Evolutionary conservation across 257 asterid genomes (phyloP).

Genomic region (Scutellaria galericulata): DNA sequence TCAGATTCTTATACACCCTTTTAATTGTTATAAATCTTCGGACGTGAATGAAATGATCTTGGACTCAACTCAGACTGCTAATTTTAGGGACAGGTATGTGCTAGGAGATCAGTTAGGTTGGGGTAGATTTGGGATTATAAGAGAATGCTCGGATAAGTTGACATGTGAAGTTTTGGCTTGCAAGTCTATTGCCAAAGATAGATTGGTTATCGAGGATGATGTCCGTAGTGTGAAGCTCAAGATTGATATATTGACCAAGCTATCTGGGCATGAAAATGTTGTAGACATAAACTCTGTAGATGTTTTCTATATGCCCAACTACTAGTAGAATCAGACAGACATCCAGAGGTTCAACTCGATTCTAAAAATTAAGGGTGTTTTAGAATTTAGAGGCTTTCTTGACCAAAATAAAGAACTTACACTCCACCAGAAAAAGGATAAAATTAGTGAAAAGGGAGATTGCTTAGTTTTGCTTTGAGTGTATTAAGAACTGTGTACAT

Average conservation of each 20-base stretch:
- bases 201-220: too few species aligned
- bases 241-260: slow-evolving; percentile 58
- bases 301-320: slow-evolving; percentile 18
- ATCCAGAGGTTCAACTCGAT: slow-evolving; percentile 11
- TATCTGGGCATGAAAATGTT: slow-evolving; percentile 60
- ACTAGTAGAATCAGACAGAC: neutral
- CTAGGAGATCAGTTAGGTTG: too few species aligned
- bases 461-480: too few species aligned
- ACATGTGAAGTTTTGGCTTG: slow-evolving; percentile 68
- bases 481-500: too few species aligned
- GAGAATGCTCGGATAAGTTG: slow-evolving; percentile 55
- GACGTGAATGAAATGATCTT: too few species aligned
- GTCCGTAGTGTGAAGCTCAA: slow-evolving; percentile 61
- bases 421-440: neutral
- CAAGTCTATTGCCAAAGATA: too few species aligned
- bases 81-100: too few species aligned
- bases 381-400: neutral
- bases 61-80: slow-evolving; percentile 41
- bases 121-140: too few species aligned
- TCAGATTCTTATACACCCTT: too few species aligned
- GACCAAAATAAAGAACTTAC: neutral
- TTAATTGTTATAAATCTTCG: too few species aligned
- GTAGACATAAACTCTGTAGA: slow-evolving; percentile 35
- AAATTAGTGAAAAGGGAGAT: neutral
- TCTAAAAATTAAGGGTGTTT: neutral